Evolutionary conservation across 495 filamentous ascomycete species (phyloP), one percentile per base, ranked within the genome.

Genomic region (Penicillium simplicissimum): DNA sequence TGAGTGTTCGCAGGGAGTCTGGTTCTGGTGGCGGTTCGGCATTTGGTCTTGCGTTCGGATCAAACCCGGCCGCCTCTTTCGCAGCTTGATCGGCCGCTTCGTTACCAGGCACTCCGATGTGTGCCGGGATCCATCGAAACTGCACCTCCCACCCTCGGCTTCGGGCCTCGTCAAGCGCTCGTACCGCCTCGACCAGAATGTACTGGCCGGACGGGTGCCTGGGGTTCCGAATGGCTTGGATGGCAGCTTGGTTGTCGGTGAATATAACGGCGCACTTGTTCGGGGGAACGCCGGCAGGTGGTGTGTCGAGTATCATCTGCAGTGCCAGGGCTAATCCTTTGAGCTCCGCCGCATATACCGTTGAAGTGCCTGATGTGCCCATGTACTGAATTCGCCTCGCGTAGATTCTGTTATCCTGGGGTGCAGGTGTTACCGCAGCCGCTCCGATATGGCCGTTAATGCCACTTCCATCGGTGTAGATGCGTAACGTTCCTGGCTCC

Each of bases 81-180:
- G 58, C 49, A 10, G 52, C 36, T 61, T 48, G 58, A 49, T 76
- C 67, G 8, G 68, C 66, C 0, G 52, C 60, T 62, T 73, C 60
- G 55, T 74, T 73, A 15, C 67, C 68, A 58, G 54, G 58, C 17
- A 71, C 61, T 36, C 66, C 63, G 17, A 62, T 54, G 36, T 76
- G 66, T 62, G 64, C 69, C 40, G 64, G 67, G 56, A 73, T 65
- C 65, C 55, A 68, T 11, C 55, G 42, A 42, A 67, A 62, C 36
- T 55, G n/a, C 9, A 59, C 33, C 33, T 59, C 2, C 35, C 28
- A 56, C 3, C 63, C 63, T n/a, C 36, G 19, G 8, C 34, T 55
- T 21, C 42, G 43, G 5, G 38, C 42, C 35, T 42, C 28, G 8
- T 57, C 52, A 35, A 59, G 28, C 25, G 49, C 36, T 45, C 54